Percentiles rank a stretch among this genome's conserved stretches.
Conservation (phyloP, 2,329 filamentous ascomycete species). For the Neocucurbitaria cava region DNA sequence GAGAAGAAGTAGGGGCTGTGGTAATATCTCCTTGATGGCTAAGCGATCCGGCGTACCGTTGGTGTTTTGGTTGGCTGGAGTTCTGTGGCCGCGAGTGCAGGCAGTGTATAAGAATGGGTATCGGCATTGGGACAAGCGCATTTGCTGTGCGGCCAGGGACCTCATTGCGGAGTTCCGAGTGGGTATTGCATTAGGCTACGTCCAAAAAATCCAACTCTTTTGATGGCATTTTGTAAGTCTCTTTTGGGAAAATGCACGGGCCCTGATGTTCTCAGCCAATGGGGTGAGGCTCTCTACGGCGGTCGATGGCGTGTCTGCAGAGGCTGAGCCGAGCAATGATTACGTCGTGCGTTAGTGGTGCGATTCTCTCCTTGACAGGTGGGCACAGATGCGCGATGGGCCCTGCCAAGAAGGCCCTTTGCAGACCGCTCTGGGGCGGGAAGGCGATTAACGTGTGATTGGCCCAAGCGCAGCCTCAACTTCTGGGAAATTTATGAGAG, state of each 20-base stretch:
- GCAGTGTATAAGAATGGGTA: conserved; percentile 20
- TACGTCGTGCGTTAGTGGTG: conserved; percentile 34
- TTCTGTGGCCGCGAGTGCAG: conserved; percentile 5
- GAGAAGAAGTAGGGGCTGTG: not conserved
- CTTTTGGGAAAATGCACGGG: not conserved
- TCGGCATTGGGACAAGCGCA: not conserved
- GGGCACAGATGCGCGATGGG: conserved; percentile 15
- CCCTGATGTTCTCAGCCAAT: conserved; percentile 23
- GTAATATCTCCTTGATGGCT: not conserved
- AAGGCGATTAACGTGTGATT: conserved; percentile 14
- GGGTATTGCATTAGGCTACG: conserved; percentile 7
- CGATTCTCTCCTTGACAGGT: conserved; percentile 23
- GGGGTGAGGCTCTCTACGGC: conserved; percentile 23
- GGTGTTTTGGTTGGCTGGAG: conserved; percentile 21
- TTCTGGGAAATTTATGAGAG: conserved; percentile 38
- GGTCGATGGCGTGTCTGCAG: conserved; percentile 18
- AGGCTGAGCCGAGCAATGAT: conserved; percentile 2
- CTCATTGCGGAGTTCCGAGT: too few relatives aligned
- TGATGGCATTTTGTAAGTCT: not conserved
- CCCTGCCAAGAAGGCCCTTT: conserved; percentile 28
- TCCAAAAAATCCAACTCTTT: not conserved
- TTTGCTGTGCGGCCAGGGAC: not conserved
- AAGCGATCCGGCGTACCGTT: conserved; percentile 10
- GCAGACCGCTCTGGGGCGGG: conserved; percentile 25
- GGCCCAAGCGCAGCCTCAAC: conserved; percentile 28